Evolutionary conservation across 1,139 yeast genomes (phyloP), one percentile per base, ranked within the genome.

Genomic region (Scheffersomyces insectosa): DNA sequence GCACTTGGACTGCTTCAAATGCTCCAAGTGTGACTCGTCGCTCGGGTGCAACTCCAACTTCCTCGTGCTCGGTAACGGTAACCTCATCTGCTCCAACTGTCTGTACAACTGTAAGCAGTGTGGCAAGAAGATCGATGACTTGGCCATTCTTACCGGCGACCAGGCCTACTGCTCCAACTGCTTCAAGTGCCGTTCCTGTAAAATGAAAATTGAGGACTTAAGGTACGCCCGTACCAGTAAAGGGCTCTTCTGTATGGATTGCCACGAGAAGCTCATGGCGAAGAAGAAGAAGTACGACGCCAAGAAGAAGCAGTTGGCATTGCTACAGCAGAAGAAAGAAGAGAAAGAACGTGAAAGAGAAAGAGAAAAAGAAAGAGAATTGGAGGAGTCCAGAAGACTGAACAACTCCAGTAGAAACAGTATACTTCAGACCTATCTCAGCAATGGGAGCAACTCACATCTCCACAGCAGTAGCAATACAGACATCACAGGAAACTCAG

Each of bases 111-210:
- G 99, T 65, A 83, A 85, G 56, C 84, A 84, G 48, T 95, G 99
- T 71, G 82, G 84, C 42, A 87, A 88, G 60, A 88, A 90, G 63
- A 93, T 93, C 50, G 96, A 89, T 59, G 97, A 93, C 62, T 74
- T 91, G 69, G 99, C 99, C n/a, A 91, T 93, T 33, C 76, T 91
- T 38, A 90, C 98, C 1, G 97, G 97, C 16, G 95, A 86, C 55
- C 95, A 88, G 60, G 97, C 98, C 3, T 93, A 89, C 61, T 95
- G 99, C 64, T 83, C 96, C 5, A 77, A 79, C 40, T 93, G 99
- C 66, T 93, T 93, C 68, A 83, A 85, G 54, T 93, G 99, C 64
- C 82, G 96, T 42, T 85, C 89, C 51, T 93, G 99, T 69, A 87
- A 87, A 59, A 82, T 81, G 51, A 85, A 86, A 52, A 93, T 93